Evolutionary conservation across 2,329 filamentous ascomycete genomes (phyloP).

Genomic region (Pyrenophora graminea): DNA sequence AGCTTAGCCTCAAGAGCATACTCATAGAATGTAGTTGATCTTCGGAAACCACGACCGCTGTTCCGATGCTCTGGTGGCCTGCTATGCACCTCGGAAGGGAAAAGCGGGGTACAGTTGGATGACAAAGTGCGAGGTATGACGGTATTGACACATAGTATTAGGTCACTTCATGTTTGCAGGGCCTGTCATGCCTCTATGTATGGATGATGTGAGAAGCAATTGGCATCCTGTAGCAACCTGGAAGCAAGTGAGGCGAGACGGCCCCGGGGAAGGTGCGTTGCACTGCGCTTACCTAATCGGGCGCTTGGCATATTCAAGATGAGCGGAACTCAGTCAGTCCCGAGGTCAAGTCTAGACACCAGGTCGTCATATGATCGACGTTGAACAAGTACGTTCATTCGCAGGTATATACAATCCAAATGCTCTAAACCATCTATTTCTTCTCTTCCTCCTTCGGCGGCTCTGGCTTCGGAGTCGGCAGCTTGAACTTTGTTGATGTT

Average conservation of each 20-base stretch:
- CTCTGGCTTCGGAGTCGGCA: conserved; percentile 94
- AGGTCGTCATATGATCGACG: neutral
- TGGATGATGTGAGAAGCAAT: conserved; percentile 1
- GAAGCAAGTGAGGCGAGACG: neutral
- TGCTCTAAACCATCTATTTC: conserved; percentile 65
- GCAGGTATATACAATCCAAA: conserved; percentile 48
- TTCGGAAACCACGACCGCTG: conserved; percentile 2
- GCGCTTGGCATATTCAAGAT: conserved; percentile 14
- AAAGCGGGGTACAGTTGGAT: conserved; percentile 34
- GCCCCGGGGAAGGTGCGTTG: neutral
- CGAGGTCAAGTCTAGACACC: neutral
- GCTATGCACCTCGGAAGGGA: conserved; percentile 3
- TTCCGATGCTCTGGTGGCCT: neutral
- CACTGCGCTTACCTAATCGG: conserved; percentile 12
- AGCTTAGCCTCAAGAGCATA: neutral
- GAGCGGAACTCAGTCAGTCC: neutral
- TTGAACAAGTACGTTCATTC: conserved; percentile 32
- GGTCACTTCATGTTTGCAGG: conserved; percentile 3
- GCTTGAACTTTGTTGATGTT: conserved; percentile 69
- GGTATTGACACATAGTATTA: neutral
- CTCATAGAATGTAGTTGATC: neutral
- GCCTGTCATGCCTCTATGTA: neutral
- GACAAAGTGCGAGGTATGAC: conserved; percentile 17
- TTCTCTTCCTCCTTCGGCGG: conserved; percentile 83
- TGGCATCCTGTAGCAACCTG: neutral